Percentiles rank a stretch among this genome's conserved stretches.
Evolutionary conservation across 371 early-diverging fungal genomes (phyloP).

Genomic region (Mucor indicus): DNA sequence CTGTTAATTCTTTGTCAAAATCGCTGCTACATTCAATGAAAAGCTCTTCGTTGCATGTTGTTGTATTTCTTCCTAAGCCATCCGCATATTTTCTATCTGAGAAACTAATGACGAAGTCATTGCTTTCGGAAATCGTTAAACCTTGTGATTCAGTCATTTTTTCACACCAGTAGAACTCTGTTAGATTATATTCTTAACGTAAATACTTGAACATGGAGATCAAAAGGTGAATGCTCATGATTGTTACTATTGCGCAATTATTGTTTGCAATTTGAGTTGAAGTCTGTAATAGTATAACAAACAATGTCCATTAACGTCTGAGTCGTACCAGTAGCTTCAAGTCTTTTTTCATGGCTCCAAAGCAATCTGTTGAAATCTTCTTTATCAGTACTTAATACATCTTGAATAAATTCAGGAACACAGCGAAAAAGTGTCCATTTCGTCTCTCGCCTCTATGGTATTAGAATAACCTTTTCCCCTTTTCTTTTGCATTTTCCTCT

Average conservation of each 20-base stretch:
- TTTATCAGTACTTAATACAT: no score
- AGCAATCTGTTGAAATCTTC: no score
- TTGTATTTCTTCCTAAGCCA: constrained; percentile 4
- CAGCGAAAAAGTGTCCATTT: no score
- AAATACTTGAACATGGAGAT: constrained; percentile 7
- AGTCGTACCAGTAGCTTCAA: neutral
- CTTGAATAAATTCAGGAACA: no score
- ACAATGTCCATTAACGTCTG: neutral
- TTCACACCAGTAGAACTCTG: neutral
- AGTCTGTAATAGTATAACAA: constrained; percentile 3
- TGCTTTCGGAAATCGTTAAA: neutral
- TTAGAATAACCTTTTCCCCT: no score
- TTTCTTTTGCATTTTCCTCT: no score
- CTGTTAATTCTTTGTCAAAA: no score
- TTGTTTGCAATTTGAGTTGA: constrained; percentile 7
- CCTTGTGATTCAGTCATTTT: neutral
- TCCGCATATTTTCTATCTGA: constrained; percentile 4
- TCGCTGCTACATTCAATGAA: constrained; percentile 6
- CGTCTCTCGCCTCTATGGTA: no score
- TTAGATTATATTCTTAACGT: no score
- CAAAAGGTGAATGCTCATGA: constrained; percentile 5
- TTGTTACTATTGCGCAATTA: neutral
- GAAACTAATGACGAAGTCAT: no score
- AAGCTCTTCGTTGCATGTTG: constrained; percentile 3
- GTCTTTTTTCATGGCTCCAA: constrained; percentile 13